phyloP scores from a whole-genome alignment of 495 filamentous ascomycete genomes.

The Aspergillus nanangensis region DNA sequence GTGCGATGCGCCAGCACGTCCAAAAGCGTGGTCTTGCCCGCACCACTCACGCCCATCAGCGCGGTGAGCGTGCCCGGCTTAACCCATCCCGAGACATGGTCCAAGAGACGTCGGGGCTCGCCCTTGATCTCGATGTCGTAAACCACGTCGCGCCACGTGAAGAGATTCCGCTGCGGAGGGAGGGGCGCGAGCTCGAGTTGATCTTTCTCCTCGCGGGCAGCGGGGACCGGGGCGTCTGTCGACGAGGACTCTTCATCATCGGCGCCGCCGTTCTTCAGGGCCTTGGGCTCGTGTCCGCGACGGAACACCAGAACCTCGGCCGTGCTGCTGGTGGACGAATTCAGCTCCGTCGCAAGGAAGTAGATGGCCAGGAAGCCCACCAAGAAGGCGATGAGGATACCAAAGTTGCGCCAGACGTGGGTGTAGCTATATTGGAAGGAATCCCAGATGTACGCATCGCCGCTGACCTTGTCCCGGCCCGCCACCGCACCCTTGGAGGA shows the following conservation, averaged over 20 bases:
- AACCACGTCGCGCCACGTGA: conserved; percentile 70
- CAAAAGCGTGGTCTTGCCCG: conserved; percentile 63
- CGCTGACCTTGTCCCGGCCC: conserved; percentile 41
- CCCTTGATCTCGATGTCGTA: conserved; percentile 64
- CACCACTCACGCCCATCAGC: conserved; percentile 60
- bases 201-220: conserved; percentile 22
- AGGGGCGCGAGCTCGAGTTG: conserved; percentile 33
- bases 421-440: conserved; percentile 49
- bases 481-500: conserved; percentile 44
- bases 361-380: conserved; percentile 50
- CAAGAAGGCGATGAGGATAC: conserved; percentile 58
- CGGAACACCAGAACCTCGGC: conserved; percentile 33
- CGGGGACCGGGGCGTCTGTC: conserved; percentile 10
- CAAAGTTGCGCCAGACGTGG: conserved; percentile 64
- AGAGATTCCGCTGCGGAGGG: conserved; percentile 49
- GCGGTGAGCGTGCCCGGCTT: conserved; percentile 64
- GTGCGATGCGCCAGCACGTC: conserved; percentile 54
- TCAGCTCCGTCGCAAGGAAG: conserved; percentile 34
- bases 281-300: conserved; percentile 22
- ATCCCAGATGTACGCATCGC: conserved; percentile 42
- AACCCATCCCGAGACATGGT: conserved; percentile 65
- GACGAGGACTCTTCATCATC: conserved; percentile 29
- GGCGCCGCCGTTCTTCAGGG: conserved; percentile 29
- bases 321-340: conserved; percentile 24
- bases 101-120: conserved; percentile 53